phyloP scores from a whole-genome alignment of 163 green algal species.

The Scenedesmus sp. region DNA sequence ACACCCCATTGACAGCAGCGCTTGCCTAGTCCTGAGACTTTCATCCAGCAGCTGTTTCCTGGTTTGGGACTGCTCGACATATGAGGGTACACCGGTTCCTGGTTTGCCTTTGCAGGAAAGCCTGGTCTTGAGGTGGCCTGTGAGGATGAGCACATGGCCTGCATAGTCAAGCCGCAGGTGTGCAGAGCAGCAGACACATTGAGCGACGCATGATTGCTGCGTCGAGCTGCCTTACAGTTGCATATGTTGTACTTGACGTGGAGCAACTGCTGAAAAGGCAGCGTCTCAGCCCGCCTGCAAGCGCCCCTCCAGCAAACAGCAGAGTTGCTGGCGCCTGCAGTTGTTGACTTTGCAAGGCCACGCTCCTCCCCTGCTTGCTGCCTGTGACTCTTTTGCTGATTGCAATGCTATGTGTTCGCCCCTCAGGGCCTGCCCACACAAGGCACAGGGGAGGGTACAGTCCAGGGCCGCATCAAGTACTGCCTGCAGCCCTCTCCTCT shows the following conservation, averaged over 20 bases:
- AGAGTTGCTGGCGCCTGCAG: not conserved
- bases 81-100: no score
- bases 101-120: not conserved
- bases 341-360: not conserved
- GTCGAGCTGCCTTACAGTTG: not conserved
- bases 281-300: no score
- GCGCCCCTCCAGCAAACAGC: not conserved
- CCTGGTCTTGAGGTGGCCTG: slow-evolving; percentile 60
- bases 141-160: slow-evolving; percentile 76
- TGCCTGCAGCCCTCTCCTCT: slow-evolving; percentile 42
- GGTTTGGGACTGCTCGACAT: no score
- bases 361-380: not conserved
- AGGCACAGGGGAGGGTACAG: slow-evolving; percentile 12
- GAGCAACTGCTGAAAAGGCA: no score
- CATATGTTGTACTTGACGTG: not conserved
- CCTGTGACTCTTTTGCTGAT: not conserved
- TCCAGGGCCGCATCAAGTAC: slow-evolving; percentile 54
- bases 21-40: no score
- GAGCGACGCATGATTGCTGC: not conserved
- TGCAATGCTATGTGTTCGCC: not conserved
- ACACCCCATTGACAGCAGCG: no score
- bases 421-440: slow-evolving; percentile 49
- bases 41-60: no score
- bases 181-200: not conserved
- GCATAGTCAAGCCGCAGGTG: slow-evolving; percentile 72